These are phyloP conservation scores for Erysiphe pulchra DNA, from an alignment of 2,329 filamentous ascomycete species.

Conservation along the genomic window DNA sequence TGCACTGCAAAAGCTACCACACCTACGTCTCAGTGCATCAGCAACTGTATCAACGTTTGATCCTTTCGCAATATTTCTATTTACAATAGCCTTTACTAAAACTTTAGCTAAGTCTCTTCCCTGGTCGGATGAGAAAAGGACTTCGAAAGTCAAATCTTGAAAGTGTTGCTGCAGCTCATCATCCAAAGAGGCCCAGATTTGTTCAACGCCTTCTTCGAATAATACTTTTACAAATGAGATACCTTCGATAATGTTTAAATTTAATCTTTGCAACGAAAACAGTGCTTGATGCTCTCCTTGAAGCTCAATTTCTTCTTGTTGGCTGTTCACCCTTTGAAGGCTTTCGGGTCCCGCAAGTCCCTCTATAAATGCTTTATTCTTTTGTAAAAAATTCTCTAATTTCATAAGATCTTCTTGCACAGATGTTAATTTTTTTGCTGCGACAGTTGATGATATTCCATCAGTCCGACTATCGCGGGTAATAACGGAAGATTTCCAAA, in stretches of 20 bases:
- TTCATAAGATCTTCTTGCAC: conserved; percentile 63
- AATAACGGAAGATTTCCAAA: conserved; percentile 68
- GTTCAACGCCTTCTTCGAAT: conserved; percentile 77
- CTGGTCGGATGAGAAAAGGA: conserved; percentile 51
- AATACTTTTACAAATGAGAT: conserved; percentile 90
- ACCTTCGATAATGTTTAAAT: conserved; percentile 79
- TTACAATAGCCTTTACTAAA: conserved; percentile 91
- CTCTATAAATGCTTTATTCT: conserved; percentile 81
- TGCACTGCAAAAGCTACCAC: conserved; percentile 89
- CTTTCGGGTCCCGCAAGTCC: conserved; percentile 80
- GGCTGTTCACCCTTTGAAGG: conserved; percentile 47
- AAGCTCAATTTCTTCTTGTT: conserved; percentile 74
- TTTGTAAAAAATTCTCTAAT: conserved; percentile 55
- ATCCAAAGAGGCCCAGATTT: conserved; percentile 58
- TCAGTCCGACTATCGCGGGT: conserved; percentile 27
- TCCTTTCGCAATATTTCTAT: conserved; percentile 87
- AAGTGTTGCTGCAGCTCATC: conserved; percentile 43
- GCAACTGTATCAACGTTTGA: conserved; percentile 95
- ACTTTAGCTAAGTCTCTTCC: conserved; percentile 83
- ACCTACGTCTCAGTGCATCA: conserved; percentile 73
- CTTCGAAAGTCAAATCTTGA: conserved; percentile 60
- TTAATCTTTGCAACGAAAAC: conserved; percentile 60
- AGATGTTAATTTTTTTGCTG: conserved; percentile 38
- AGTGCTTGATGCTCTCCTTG: conserved; percentile 89
- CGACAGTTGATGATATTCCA: conserved; percentile 39